Conservation (phyloP, 805 yeast species). For the Candida chilensis region DNA sequence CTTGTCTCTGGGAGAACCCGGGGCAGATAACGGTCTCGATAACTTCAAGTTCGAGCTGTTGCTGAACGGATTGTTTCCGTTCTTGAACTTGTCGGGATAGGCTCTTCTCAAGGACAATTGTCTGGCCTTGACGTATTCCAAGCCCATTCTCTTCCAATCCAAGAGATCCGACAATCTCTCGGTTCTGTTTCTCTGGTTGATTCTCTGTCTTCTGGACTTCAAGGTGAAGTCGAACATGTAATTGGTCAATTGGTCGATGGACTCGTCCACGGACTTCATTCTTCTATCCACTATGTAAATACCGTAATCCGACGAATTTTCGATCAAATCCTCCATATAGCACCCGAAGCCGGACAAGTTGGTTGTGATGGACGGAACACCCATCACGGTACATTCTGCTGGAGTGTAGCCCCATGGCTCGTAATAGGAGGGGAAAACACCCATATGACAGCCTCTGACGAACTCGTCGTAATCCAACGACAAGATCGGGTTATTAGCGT, state of each 20-base stretch:
- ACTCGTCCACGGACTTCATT: constrained; percentile 84
- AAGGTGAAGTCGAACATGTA: constrained; percentile 83
- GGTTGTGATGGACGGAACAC: constrained; percentile 95
- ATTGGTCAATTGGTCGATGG: constrained; percentile 81
- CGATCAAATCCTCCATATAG: constrained; percentile 96
- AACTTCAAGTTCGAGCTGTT: constrained; percentile 51
- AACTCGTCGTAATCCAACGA: constrained; percentile 95
- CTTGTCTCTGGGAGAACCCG: constrained; percentile 85
- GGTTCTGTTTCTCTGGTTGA: constrained; percentile 95
- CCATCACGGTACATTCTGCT: constrained; percentile 99
- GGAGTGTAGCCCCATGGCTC: constrained; percentile 99
- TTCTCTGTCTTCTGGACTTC: constrained; percentile 93
- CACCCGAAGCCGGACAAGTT: constrained; percentile 96
- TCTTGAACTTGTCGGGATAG: constrained; percentile 74
- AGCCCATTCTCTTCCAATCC: constrained; percentile 98
- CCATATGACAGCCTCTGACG: constrained; percentile 95
- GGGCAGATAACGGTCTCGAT: constrained; percentile 90
- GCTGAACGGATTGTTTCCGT: constrained; percentile 36
- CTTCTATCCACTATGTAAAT: constrained; percentile 95
- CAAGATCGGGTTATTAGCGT: constrained; percentile 88
- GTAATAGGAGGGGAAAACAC: constrained; percentile 96
- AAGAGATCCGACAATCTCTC: constrained; percentile 87
- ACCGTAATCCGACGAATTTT: constrained; percentile 91
- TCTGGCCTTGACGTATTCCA: constrained; percentile 92
- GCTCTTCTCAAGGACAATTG: constrained; percentile 88